These are phyloP conservation scores for Metarhizium album DNA, from an alignment of 2,329 filamentous ascomycete genomes.

Conservation along the genomic window DNA sequence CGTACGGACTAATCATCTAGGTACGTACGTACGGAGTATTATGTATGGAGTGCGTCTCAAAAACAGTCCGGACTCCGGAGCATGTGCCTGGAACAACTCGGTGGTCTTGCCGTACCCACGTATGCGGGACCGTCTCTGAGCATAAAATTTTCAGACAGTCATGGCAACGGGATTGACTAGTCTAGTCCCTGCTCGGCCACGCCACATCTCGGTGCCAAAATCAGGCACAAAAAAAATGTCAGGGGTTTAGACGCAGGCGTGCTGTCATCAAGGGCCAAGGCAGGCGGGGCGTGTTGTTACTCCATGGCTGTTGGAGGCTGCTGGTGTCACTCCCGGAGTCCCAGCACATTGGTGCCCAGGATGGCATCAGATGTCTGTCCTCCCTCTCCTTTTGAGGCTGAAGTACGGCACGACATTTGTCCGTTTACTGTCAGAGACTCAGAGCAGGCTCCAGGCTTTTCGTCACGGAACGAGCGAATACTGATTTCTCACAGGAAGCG, in stretches of 20 bases:
- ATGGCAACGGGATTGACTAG: slow-evolving; percentile 4
- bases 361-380: too few relatives aligned
- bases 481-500: not conserved
- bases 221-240: too few relatives aligned
- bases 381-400: not conserved
- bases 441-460: not conserved
- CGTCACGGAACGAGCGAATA: not conserved
- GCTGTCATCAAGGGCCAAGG: too few relatives aligned
- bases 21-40: too few relatives aligned
- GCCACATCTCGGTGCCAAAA: slow-evolving; percentile 9
- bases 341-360: not conserved
- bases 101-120: slow-evolving; percentile 1
- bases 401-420: not conserved
- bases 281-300: too few relatives aligned
- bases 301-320: not conserved
- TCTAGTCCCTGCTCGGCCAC: slow-evolving; percentile 7
- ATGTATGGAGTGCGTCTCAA: not conserved
- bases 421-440: not conserved
- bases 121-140: not conserved
- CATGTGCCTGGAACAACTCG: not conserved
- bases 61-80: not conserved
- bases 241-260: not conserved
- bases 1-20: not conserved
- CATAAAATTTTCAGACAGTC: not conserved
- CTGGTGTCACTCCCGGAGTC: not conserved